Evolutionary conservation across 139 green algal genomes (phyloP).

Genomic region (Bryopsis sp.): DNA sequence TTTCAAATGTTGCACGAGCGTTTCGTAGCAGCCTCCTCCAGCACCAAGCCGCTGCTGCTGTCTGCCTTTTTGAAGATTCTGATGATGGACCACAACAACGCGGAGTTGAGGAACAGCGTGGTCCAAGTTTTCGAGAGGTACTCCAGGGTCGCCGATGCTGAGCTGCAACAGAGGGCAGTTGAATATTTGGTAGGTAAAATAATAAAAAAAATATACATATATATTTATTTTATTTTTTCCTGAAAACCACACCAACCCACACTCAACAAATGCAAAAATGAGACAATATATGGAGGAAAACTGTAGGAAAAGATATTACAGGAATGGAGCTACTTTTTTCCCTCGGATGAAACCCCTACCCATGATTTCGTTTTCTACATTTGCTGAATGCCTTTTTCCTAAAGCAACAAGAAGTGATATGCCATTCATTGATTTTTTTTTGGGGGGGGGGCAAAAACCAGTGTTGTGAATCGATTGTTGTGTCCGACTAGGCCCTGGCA

Average conservation of each 20-base stretch:
- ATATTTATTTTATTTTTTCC: background rate
- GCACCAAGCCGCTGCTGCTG: conserved; percentile 77
- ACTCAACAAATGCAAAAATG: no score
- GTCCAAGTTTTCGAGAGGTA: conserved; percentile 52
- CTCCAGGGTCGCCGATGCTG: conserved; percentile 53
- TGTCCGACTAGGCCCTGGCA: conserved; percentile 29
- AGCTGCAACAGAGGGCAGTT: conserved; percentile 89
- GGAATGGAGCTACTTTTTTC: no score
- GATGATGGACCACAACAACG: conserved; percentile 41
- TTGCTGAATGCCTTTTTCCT: no score
- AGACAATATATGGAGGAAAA: no score
- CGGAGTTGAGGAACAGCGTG: conserved; percentile 40
- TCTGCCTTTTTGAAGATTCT: conserved; percentile 73
- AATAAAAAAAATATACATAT: no score
- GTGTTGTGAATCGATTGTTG: conserved; percentile 14
- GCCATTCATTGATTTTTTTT: no score
- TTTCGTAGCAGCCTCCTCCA: conserved; percentile 43
- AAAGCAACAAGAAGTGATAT: no score
- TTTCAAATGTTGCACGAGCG: conserved; percentile 69
- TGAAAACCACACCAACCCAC: no score
- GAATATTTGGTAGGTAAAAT: conserved; percentile 77
- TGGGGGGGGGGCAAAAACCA: no score
- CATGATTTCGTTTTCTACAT: no score
- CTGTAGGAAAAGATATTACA: no score
- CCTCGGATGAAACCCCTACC: no score